phyloP scores from a whole-genome alignment of 1,284 basidiomycete species.

The Ceratobasidium sp. region DNA sequence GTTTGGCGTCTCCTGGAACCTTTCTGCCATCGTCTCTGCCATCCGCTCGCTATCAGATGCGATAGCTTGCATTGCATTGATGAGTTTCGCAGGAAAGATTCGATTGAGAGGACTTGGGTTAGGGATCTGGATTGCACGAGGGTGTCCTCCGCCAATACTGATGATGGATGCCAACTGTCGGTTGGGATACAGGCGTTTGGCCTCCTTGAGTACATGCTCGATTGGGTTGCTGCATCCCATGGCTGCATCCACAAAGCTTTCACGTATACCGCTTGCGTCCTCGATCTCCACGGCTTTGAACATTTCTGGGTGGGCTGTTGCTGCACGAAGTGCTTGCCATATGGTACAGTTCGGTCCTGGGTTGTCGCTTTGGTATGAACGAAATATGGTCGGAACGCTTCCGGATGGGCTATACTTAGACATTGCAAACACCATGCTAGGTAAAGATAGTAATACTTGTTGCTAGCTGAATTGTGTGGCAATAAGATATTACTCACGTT shows the following conservation, averaged over 20 bases:
- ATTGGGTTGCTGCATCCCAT: constrained; percentile 35
- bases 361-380: constrained; percentile 7
- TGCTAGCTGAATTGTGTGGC: background rate
- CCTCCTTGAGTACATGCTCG: constrained; percentile 25
- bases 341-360: background rate
- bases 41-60: constrained; percentile 19
- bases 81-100: background rate
- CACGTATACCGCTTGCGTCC: background rate
- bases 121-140: background rate
- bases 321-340: constrained; percentile 10
- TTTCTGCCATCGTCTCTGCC: background rate
- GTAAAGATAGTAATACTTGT: background rate
- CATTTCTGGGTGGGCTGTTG: constrained; percentile 19
- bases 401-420: constrained; percentile 8
- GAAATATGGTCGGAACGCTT: constrained; percentile 5
- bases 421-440: constrained; percentile 14
- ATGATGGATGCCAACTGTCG: background rate
- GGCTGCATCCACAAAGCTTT: constrained; percentile 10
- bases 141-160: constrained; percentile 20
- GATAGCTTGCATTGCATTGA: background rate
- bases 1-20: background rate
- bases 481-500: background rate
- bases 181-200: background rate
- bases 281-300: constrained; percentile 26
- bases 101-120: background rate